A percentile compares a stretch with the other conserved stretches of the same genome.
phyloP scores from a whole-genome alignment of 345 rosid species.

The Citrus mangshanensis region DNA sequence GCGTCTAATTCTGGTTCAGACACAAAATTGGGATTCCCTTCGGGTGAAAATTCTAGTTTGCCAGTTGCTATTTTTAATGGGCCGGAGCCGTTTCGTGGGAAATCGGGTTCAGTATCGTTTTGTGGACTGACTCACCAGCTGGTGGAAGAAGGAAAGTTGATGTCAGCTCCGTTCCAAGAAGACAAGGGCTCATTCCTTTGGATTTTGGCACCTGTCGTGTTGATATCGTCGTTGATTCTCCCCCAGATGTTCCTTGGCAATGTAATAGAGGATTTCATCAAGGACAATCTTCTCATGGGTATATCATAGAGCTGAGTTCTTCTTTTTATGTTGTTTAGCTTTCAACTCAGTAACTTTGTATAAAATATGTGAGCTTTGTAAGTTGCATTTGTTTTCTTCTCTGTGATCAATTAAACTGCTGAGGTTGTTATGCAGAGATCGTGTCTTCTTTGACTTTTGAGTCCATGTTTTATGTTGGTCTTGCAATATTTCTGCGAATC shows the following conservation, averaged over 20 bases:
- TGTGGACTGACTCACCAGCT: constrained; percentile 68
- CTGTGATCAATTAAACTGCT: not conserved
- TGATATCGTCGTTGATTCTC: constrained; percentile 60
- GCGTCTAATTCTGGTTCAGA: constrained; percentile 35
- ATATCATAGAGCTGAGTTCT: not conserved
- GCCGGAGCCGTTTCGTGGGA: constrained; percentile 65
- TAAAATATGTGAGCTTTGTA: not conserved
- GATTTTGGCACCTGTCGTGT: constrained; percentile 66
- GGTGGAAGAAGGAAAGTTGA: constrained; percentile 64
- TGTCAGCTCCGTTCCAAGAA: constrained; percentile 66
- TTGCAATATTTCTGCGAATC: constrained; percentile 57
- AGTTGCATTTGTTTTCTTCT: not conserved
- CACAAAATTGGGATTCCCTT: constrained; percentile 13
- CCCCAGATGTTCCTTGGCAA: constrained; percentile 68
- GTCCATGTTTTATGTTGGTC: constrained; percentile 66
- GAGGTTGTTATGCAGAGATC: constrained; percentile 50
- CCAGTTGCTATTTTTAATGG: constrained; percentile 26
- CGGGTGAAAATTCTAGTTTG: constrained; percentile 16
- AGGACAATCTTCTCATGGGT: constrained; percentile 55
- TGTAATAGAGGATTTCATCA: constrained; percentile 46
- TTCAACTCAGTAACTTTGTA: not conserved
- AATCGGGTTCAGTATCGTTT: constrained; percentile 81
- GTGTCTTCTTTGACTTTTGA: constrained; percentile 55
- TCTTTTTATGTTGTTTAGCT: not conserved
- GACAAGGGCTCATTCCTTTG: constrained; percentile 67